Conservation (phyloP, 768 basidiomycete species). For the Artomyces pyxidatus region DNA sequence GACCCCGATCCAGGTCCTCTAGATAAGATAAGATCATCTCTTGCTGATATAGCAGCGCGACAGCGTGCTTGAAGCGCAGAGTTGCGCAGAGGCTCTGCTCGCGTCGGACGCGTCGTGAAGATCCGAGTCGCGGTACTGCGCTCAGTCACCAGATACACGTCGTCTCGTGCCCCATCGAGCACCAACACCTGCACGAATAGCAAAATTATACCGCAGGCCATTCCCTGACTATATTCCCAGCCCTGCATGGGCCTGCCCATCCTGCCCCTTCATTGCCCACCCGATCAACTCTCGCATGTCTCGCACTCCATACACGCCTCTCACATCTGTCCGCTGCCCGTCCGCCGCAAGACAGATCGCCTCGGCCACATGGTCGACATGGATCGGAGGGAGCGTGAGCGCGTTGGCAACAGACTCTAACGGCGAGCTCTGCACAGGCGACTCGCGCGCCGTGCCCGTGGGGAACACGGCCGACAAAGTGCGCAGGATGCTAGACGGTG, state of each 20-base stretch:
- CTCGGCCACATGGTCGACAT: slow-evolving; percentile 91
- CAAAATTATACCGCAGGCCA: too few species aligned
- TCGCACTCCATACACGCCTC: slow-evolving; percentile 60
- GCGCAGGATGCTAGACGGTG: slow-evolving; percentile 58
- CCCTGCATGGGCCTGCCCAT: background rate
- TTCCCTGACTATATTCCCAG: too few species aligned
- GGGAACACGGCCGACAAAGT: slow-evolving; percentile 28
- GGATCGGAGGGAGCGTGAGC: slow-evolving; percentile 81
- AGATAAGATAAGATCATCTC: too few species aligned
- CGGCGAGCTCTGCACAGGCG: slow-evolving; percentile 33
- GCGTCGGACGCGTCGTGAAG: too few species aligned
- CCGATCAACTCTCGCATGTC: slow-evolving; percentile 73
- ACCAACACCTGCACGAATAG: too few species aligned
- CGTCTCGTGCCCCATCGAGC: too few species aligned
- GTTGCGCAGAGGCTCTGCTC: too few species aligned
- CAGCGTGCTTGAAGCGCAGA: too few species aligned
- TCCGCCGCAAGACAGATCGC: slow-evolving; percentile 65
- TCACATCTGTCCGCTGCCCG: slow-evolving; percentile 34
- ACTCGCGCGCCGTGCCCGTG: slow-evolving; percentile 19
- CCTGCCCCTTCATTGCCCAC: slow-evolving; percentile 34
- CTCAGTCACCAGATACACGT: too few species aligned
- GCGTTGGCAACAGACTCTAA: slow-evolving; percentile 69
- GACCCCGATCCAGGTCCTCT: too few species aligned
- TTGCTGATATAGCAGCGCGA: too few species aligned
- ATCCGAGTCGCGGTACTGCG: too few species aligned